Conservation (phyloP, 495 filamentous ascomycete genomes). For the Neurospora intermedia region DNA sequence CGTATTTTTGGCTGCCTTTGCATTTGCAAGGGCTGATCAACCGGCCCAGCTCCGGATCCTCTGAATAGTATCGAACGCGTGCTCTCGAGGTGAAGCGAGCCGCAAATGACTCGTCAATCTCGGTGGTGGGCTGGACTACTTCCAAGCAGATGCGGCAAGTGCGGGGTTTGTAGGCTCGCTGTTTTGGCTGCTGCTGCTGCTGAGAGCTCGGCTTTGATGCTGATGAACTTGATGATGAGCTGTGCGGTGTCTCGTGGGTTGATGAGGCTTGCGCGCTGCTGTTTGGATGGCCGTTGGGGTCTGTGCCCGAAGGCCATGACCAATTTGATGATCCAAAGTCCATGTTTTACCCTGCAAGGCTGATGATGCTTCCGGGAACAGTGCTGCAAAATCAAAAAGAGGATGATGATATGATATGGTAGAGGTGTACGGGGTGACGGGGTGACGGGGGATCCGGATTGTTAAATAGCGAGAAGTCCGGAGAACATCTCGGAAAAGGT, state of each 20-base stretch:
- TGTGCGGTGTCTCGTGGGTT: neutral
- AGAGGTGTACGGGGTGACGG: neutral
- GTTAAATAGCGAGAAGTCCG: neutral
- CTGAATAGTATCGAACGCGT: slow-evolving; percentile 63
- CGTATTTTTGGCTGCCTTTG: slow-evolving; percentile 84
- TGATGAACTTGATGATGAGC: neutral
- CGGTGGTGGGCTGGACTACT: slow-evolving; percentile 64
- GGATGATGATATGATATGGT: neutral
- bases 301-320: slow-evolving; percentile 8
- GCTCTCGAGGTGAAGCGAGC: slow-evolving; percentile 49
- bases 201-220: neutral
- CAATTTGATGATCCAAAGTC: slow-evolving; percentile 2
- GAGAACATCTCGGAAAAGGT: neutral
- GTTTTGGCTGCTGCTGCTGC: slow-evolving; percentile 16
- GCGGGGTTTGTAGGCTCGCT: slow-evolving; percentile 52
- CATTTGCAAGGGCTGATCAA: slow-evolving; percentile 89
- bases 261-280: neutral
- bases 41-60: slow-evolving; percentile 63
- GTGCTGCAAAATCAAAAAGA: neutral
- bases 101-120: slow-evolving; percentile 49
- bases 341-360: neutral
- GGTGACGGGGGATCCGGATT: neutral
- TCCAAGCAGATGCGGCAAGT: slow-evolving; percentile 92
- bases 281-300: neutral
- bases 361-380: neutral